These are phyloP conservation scores for Golovinomyces cichoracearum DNA, from an alignment of 2,329 filamentous ascomycete species.

Conservation along the genomic window DNA sequence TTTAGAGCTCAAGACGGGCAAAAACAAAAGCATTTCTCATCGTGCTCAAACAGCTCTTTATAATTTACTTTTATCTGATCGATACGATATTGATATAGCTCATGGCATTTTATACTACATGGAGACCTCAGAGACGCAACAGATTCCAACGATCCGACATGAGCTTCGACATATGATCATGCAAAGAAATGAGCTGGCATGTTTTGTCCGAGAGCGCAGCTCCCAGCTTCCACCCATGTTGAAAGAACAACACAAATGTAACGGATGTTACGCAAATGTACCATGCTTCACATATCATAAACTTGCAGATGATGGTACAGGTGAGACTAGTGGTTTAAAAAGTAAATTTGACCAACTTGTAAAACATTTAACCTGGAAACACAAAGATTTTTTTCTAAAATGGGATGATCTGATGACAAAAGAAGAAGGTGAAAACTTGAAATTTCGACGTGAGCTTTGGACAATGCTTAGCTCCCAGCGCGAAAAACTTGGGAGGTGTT, in stretches of 20 bases:
- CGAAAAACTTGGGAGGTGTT: slow-evolving; percentile 71
- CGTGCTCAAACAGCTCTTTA: slow-evolving; percentile 87
- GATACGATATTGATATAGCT: slow-evolving; percentile 76
- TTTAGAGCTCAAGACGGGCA: slow-evolving; percentile 88
- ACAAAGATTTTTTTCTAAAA: slow-evolving; percentile 69
- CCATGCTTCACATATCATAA: slow-evolving; percentile 88
- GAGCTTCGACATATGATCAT: slow-evolving; percentile 94
- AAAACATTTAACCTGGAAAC: slow-evolving; percentile 43
- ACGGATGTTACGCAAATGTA: slow-evolving; percentile 69
- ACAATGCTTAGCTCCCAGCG: slow-evolving; percentile 78
- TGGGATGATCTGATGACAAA: slow-evolving; percentile 87
- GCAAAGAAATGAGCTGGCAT: slow-evolving; percentile 71
- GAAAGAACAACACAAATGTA: slow-evolving; percentile 55
- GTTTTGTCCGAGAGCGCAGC: slow-evolving; percentile 56
- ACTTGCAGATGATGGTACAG: slow-evolving; percentile 58
- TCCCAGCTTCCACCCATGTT: slow-evolving; percentile 65
- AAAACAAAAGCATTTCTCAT: slow-evolving; percentile 55
- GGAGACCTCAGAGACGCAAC: slow-evolving; percentile 63
- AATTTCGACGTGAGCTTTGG: slow-evolving; percentile 74
- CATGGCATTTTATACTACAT: slow-evolving; percentile 90
- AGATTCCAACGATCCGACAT: slow-evolving; percentile 60
- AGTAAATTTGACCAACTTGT: slow-evolving; percentile 63
- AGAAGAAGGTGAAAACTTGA: slow-evolving; percentile 76
- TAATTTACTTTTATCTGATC: slow-evolving; percentile 71
- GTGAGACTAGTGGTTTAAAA: slow-evolving; percentile 55